Percentiles rank a stretch among this genome's conserved stretches.
These are phyloP conservation scores for Nakazawaea peltata DNA, from an alignment of 805 yeast genomes.

Conservation along the genomic window DNA sequence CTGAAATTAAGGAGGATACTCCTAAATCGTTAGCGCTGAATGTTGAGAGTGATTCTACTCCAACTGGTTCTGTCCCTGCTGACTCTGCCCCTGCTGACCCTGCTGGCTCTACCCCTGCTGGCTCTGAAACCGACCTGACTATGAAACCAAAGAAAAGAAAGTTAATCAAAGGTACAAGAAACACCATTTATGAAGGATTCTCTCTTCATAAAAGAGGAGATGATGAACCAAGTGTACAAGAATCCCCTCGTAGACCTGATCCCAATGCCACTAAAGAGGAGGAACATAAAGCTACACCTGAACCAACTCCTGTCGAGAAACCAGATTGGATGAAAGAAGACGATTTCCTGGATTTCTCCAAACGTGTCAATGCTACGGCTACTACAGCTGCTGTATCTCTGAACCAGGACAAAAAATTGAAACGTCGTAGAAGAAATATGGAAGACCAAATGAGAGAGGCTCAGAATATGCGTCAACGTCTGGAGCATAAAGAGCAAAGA, in stretches of 20 bases:
- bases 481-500: constrained; percentile 22
- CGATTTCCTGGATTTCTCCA: constrained; percentile 16
- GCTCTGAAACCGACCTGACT: no score
- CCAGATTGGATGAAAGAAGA: constrained; percentile 28
- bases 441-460: constrained; percentile 15
- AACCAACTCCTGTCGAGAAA: constrained; percentile 9
- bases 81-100: no score
- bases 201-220: constrained; percentile 9
- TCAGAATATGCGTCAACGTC: constrained; percentile 19
- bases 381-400: no score
- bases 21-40: no score
- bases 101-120: no score
- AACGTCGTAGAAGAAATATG: constrained; percentile 19
- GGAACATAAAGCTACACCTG: neutral
- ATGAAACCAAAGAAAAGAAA: constrained; percentile 6
- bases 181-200: constrained; percentile 8
- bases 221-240: neutral
- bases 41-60: neutral
- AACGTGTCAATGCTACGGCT: constrained; percentile 7
- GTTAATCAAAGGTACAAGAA: constrained; percentile 9
- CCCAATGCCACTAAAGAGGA: constrained; percentile 3
- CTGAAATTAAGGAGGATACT: no score
- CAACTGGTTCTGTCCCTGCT: no score
- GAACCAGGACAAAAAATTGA: constrained; percentile 16
- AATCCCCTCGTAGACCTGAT: constrained; percentile 6